phyloP scores from a whole-genome alignment of 441 rosid species.

The Daphne laureola region DNA sequence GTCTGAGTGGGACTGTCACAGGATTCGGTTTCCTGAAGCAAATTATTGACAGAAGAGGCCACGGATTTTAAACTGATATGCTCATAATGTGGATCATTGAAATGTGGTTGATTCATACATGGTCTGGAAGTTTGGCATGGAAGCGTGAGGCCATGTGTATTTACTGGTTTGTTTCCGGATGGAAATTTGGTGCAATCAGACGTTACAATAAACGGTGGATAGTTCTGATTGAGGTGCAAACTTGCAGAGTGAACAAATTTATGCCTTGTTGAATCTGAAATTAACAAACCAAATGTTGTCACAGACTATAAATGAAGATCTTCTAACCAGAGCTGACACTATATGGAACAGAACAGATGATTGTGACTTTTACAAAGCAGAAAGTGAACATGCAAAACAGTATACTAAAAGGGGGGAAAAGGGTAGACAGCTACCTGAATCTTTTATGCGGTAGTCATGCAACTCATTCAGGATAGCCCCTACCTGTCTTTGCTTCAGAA shows the following conservation, averaged over 20 bases:
- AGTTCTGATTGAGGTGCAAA: background rate
- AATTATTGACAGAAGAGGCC: conserved; percentile 21
- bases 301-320: background rate
- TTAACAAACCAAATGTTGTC: conserved; percentile 2
- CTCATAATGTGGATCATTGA: conserved; percentile 20
- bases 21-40: conserved; percentile 28
- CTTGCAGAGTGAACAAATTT: conserved; percentile 9
- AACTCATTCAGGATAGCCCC: conserved; percentile 17
- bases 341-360: conserved; percentile 1
- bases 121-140: conserved; percentile 23
- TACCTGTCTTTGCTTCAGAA: conserved; percentile 17
- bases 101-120: conserved; percentile 21
- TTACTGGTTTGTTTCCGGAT: conserved; percentile 12
- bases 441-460: conserved; percentile 16
- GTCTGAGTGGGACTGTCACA: conserved; percentile 33
- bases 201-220: conserved; percentile 8
- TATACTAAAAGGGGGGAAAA: background rate
- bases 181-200: conserved; percentile 15
- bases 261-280: conserved; percentile 17
- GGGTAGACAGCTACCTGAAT: conserved; percentile 18
- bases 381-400: conserved; percentile 2
- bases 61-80: conserved; percentile 20
- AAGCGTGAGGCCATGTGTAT: conserved; percentile 19
- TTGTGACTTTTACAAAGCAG: background rate
- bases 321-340: background rate